Evolutionary conservation across 352 stramenopile species (phyloP).

Genomic region (Halophytophthora batemanensis): DNA sequence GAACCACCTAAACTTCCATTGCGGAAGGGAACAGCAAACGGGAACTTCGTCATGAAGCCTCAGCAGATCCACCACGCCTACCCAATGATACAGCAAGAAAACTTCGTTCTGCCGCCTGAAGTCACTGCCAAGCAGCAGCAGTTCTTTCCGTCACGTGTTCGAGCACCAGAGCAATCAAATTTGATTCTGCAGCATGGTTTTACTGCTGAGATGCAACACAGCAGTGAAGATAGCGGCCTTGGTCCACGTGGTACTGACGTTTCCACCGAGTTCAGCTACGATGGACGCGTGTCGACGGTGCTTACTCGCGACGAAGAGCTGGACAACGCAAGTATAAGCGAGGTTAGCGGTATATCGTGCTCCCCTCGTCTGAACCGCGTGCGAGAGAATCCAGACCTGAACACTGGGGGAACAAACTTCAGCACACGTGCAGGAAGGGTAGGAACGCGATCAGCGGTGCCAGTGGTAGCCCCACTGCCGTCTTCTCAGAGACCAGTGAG

Average conservation of each 20-base stretch:
- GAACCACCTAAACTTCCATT: background rate
- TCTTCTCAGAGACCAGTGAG: too few species aligned
- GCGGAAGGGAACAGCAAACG: background rate
- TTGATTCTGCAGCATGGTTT: background rate
- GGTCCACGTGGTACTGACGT: constrained; percentile 5
- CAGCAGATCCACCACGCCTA: constrained; percentile 13
- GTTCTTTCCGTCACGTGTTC: constrained; percentile 1
- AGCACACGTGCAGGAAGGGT: constrained; percentile 2
- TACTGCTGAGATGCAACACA: constrained; percentile 2
- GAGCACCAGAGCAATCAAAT: background rate
- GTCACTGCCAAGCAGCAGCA: constrained; percentile 12
- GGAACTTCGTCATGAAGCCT: constrained; percentile 8
- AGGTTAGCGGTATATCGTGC: constrained; percentile 17
- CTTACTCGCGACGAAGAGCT: constrained; percentile 23
- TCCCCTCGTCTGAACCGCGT: background rate
- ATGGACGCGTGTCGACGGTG: constrained; percentile 16
- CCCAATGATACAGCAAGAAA: constrained; percentile 13
- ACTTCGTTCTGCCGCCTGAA: constrained; percentile 6
- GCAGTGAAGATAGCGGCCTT: constrained; percentile 1
- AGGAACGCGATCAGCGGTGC: too few species aligned
- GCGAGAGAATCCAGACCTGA: constrained; percentile 9
- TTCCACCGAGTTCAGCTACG: constrained; percentile 17
- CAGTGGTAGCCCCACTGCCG: too few species aligned
- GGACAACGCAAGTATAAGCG: constrained; percentile 28
- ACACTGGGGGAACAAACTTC: constrained; percentile 6